These are phyloP conservation scores for Rhipidocladum racemiflorum DNA, from an alignment of 176 grass and related monocot species.

Conservation along the genomic window DNA sequence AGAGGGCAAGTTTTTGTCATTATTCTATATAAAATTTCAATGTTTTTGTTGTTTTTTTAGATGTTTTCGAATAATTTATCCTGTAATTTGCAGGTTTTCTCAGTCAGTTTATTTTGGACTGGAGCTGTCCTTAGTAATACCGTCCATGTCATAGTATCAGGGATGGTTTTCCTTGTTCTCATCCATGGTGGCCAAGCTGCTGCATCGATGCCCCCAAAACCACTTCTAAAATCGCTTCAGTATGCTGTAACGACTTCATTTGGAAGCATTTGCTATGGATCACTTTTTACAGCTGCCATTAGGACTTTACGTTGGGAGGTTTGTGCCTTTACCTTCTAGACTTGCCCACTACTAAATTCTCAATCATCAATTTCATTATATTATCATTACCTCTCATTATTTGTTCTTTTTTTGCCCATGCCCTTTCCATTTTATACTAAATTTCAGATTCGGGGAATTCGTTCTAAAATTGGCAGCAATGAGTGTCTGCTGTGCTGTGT, in stretches of 20 bases:
- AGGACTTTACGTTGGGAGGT: slow-evolving; percentile 96
- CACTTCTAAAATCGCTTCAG: slow-evolving; percentile 68
- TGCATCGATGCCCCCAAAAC: slow-evolving; percentile 82
- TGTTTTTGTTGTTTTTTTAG: background rate
- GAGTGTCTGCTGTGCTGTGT: slow-evolving; percentile 96
- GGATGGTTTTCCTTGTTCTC: slow-evolving; percentile 97
- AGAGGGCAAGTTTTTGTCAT: slow-evolving; percentile 76
- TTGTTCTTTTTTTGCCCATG: background rate
- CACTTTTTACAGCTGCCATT: slow-evolving; percentile 96
- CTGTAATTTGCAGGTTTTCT: slow-evolving; percentile 67
- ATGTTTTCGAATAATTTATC: slow-evolving; percentile 10
- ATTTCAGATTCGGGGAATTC: slow-evolving; percentile 82
- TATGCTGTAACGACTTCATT: slow-evolving; percentile 90
- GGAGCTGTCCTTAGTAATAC: slow-evolving; percentile 95
- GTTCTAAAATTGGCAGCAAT: slow-evolving; percentile 91
- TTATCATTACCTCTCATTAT: background rate
- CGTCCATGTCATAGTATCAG: slow-evolving; percentile 94
- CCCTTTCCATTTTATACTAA: background rate
- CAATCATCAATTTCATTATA: background rate
- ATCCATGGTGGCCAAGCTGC: slow-evolving; percentile 72
- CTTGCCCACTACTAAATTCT: background rate
- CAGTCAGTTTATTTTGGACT: slow-evolving; percentile 96
- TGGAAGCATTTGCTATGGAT: slow-evolving; percentile 99
- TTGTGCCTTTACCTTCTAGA: slow-evolving; percentile 30
- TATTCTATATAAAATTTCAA: slow-evolving; percentile 19